Base-by-base conservation (phyloP, 2,329 filamentous ascomycete species). In the Colletotrichum eremochloae region DNA sequence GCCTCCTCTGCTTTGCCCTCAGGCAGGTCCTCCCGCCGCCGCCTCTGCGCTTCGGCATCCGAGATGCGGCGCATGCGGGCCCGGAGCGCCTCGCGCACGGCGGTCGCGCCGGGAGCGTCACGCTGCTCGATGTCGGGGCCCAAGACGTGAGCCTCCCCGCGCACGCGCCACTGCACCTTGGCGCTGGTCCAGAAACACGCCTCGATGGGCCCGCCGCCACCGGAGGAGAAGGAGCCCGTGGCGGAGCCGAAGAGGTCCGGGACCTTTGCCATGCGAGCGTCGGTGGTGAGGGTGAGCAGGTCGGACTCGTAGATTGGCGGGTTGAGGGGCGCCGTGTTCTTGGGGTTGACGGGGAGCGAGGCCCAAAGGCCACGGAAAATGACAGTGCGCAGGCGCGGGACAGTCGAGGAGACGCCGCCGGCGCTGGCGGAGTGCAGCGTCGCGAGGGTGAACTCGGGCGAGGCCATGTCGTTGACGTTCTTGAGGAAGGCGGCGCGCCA, bases 341-440 rank as follows among this genome's bases (percentile, higher is more conserved):
- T 90, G 55, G 90, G 88, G 82, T 95, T 94, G 64, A 86, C 86
- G 5, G 92, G 91, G 1, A 97, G 85, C 67, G 88, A 87, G 0
- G 91, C 91, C 90, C 93, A 97, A 83, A 97, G 91, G 76, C 95
- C 94, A 73, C 96, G 92, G 83, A 91, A 96, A 78, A 97, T 90
- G 82, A 95, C 96, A 77, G 90, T 95, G 65, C 95, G 90, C 11
- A 90, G 92, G 66, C 94, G 89, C 11, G 67, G 61, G 0, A 79
- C 73, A 33, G 78, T 74, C 11, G 46, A 24, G 29, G 33, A 20
- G 31, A n/a, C 29, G 0, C 33, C 8, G 15, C 38, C 18, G n/a
- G 68, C 33, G 18, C 58, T 5, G 1, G 64, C n/a, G 31, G 80
- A 78, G 73, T 86, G 87, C 20, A 89, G 78, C 2, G 88, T 89